phyloP scores from a whole-genome alignment of 805 yeast species.

The Torulaspora delbrueckii region DNA sequence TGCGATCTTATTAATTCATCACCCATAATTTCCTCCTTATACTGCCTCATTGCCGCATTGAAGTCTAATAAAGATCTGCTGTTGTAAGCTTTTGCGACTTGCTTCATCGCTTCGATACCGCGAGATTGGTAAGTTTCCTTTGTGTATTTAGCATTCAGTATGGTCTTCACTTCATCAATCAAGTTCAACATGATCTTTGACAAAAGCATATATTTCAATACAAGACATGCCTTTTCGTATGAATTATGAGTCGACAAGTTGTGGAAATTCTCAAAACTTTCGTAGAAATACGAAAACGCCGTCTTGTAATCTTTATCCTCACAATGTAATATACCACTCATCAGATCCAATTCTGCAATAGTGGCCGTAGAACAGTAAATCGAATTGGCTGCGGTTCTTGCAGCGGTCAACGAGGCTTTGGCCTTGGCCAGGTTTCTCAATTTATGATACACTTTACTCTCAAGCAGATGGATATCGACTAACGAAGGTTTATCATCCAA shows the following conservation, averaged over 20 bases:
- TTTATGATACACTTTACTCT: conserved; percentile 84
- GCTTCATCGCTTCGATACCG: conserved; percentile 93
- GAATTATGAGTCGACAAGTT: conserved; percentile 42
- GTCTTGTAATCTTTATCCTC: conserved; percentile 96
- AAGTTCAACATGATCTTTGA: conserved; percentile 89
- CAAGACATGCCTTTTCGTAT: conserved; percentile 65
- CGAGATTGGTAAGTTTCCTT: conserved; percentile 65
- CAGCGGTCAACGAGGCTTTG: conserved; percentile 86
- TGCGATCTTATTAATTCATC: conserved; percentile 89
- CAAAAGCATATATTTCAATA: conserved; percentile 85
- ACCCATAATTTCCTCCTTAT: conserved; percentile 68
- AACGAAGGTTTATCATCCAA: conserved; percentile 92
- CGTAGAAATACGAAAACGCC: conserved; percentile 91
- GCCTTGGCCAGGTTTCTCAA: conserved; percentile 87
- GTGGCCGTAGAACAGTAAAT: conserved; percentile 90
- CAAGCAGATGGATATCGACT: conserved; percentile 91
- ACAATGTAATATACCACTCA: conserved; percentile 93
- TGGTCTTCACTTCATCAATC: conserved; percentile 76
- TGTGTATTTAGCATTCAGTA: conserved; percentile 69
- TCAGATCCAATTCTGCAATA: conserved; percentile 91
- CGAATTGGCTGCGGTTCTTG: conserved; percentile 95
- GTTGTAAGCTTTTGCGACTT: conserved; percentile 83
- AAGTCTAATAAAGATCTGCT: conserved; percentile 88
- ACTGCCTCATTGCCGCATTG: conserved; percentile 71
- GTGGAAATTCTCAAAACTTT: conserved; percentile 87